A percentile compares a stretch with the other conserved stretches of the same genome.
phyloP scores from a whole-genome alignment of 768 basidiomycete genomes.

The Leccinum subgranulosum region DNA sequence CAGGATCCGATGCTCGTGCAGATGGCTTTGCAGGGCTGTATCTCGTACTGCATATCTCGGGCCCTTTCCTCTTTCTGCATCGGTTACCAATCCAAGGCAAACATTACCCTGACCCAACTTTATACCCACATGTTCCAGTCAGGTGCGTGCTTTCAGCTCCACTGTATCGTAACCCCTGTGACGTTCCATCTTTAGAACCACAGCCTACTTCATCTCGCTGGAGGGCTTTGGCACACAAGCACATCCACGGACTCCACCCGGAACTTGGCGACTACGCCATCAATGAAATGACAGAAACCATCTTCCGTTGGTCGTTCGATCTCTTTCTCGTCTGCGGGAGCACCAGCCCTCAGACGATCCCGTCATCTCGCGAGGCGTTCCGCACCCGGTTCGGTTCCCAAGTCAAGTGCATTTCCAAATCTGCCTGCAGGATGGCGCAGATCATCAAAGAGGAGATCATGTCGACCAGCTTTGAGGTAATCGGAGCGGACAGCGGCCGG shows the following conservation, averaged over 20 bases:
- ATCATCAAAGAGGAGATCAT: conserved; percentile 73
- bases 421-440: conserved; percentile 59
- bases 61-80: conserved; percentile 71
- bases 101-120: conserved; percentile 60
- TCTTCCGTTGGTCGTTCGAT: conserved; percentile 68
- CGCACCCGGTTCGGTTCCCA: conserved; percentile 55
- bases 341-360: conserved; percentile 36
- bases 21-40: conserved; percentile 69
- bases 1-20: conserved; percentile 77
- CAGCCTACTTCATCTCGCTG: conserved; percentile 78
- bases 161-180: conserved; percentile 14
- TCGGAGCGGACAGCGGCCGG: conserved; percentile 54
- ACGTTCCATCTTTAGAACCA: conserved; percentile 44
- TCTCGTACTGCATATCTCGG: conserved; percentile 62
- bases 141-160: conserved; percentile 36
- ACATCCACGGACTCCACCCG: conserved; percentile 67
- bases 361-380: conserved; percentile 39
- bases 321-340: conserved; percentile 65
- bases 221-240: conserved; percentile 68
- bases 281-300: conserved; percentile 72
- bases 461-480: conserved; percentile 71
- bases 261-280: conserved; percentile 61
- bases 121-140: conserved; percentile 54
- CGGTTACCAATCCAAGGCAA: conserved; percentile 68
- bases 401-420: conserved; percentile 61